Evolutionary conservation across 2,329 filamentous ascomycete species (phyloP).

Genomic region (Grosmannia huntii): DNA sequence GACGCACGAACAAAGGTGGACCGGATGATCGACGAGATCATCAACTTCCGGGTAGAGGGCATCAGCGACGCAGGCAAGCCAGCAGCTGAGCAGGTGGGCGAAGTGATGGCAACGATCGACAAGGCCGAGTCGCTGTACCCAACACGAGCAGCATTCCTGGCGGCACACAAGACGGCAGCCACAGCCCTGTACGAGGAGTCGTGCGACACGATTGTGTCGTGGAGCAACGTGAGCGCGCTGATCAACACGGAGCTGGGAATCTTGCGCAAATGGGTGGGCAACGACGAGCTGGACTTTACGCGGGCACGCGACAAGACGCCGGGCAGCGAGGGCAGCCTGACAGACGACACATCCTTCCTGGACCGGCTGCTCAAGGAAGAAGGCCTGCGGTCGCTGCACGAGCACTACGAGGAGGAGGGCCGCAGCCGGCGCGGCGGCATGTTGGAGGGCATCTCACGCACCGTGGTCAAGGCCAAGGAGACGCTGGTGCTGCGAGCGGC

Average conservation of each 20-base stretch:
- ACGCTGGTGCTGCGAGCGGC: constrained; percentile 79
- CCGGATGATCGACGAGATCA: constrained; percentile 70
- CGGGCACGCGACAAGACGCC: constrained; percentile 58
- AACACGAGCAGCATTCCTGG: constrained; percentile 60
- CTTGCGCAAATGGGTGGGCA: constrained; percentile 91
- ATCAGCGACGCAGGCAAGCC: constrained; percentile 84
- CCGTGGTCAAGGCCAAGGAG: constrained; percentile 86
- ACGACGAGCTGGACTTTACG: constrained; percentile 84
- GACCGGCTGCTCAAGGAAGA: constrained; percentile 94
- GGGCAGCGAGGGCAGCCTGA: constrained; percentile 48
- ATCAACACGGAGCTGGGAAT: constrained; percentile 92
- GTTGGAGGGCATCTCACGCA: constrained; percentile 67
- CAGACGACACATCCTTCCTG: constrained; percentile 85
- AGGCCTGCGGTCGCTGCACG: constrained; percentile 80
- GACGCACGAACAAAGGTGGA: constrained; percentile 66
- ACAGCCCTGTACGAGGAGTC: constrained; percentile 69
- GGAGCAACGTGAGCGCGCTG: constrained; percentile 93
- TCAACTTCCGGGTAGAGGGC: constrained; percentile 87
- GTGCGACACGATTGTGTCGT: constrained; percentile 80
- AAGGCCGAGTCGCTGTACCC: constrained; percentile 78
- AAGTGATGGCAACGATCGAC: constrained; percentile 82
- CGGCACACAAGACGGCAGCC: constrained; percentile 62
- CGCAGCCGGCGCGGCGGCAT: constrained; percentile 54
- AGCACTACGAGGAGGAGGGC: constrained; percentile 39
- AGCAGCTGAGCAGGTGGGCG: constrained; percentile 75